Base-by-base conservation (phyloP, 1,284 basidiomycete species). In the Microbotryum saponariae region DNA sequence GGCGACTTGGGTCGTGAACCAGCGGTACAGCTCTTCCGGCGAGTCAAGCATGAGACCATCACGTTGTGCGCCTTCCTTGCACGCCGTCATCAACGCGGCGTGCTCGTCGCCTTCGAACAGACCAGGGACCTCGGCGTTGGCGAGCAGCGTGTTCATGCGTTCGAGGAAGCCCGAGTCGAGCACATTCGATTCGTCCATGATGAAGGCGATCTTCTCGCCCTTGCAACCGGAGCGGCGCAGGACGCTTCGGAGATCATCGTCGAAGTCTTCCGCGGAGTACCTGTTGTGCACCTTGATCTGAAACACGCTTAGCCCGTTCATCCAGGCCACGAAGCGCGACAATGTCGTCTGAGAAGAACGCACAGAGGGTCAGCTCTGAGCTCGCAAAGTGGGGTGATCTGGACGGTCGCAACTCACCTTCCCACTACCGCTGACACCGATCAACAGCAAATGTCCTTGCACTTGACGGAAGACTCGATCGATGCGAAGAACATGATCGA, bases 101-200 rank as follows among this genome's bases (percentile, higher is more conserved):
- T 97, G 88, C 74, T 99, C 96, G 72, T 99, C 96, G 16, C 93
- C 93, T 76, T 97, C 93, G 73, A 98, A 99, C 16, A 99, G 81
- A 74, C 97, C 96, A 0, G 96, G 96, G 20, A 99, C 94, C 76
- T 99, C 96, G n/a, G 94, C 94, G 72, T 99, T 99, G 47, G 96
- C 97, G 16, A 99, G 83, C 5, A 99, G 83, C 0, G 93, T 99
- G 76, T 99, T 99, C 91, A 99, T 97, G 42, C 96, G 85, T 75
- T 99, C 96, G 64, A 99, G 79, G 81, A 98, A 97, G 60, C 96
- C 96, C 6, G 96, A 92, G 75, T 98, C 94, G 46, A 97, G 85
- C 31, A 98, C 93, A 73, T 99, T 98, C 1, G 91, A 96, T 76
- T 99, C 96, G 76, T 99, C 96, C 93, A 99, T 97, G 77, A 98